phyloP scores from a whole-genome alignment of 805 yeast species.

The Pichia membranifaciens region DNA sequence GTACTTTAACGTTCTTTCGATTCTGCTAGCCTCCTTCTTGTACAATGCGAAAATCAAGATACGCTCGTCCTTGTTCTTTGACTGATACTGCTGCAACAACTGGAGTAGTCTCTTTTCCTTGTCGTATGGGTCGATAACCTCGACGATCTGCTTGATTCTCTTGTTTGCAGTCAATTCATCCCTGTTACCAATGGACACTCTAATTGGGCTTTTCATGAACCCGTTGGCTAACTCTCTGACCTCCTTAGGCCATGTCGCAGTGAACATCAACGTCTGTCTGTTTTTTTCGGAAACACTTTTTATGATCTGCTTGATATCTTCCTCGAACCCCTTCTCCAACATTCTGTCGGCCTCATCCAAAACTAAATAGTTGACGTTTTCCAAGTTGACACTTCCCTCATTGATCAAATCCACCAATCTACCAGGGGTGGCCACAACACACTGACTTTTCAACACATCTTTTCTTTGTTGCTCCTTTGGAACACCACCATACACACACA shows the following conservation, averaged over 20 bases:
- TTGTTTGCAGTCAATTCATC: slow-evolving; percentile 94
- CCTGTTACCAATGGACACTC: slow-evolving; percentile 87
- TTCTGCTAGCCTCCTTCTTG: slow-evolving; percentile 92
- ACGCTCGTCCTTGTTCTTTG: slow-evolving; percentile 62
- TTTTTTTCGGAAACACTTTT: slow-evolving; percentile 41
- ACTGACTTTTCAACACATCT: slow-evolving; percentile 58
- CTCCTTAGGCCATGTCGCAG: slow-evolving; percentile 99
- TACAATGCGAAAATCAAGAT: slow-evolving; percentile 88
- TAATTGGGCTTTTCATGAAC: slow-evolving; percentile 81
- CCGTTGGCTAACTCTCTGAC: slow-evolving; percentile 86
- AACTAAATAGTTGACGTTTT: slow-evolving; percentile 68
- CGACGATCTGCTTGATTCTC: slow-evolving; percentile 88
- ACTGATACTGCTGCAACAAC: slow-evolving; percentile 67
- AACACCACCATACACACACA: slow-evolving; percentile 95
- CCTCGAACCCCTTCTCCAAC: slow-evolving; percentile 98
- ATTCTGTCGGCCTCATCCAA: slow-evolving; percentile 98
- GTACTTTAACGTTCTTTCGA: slow-evolving; percentile 67
- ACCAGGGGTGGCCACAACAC: slow-evolving; percentile 98
- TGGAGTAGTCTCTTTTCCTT: slow-evolving; percentile 75
- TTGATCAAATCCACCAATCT: slow-evolving; percentile 84
- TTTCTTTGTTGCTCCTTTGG: slow-evolving; percentile 87
- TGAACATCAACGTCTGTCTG: slow-evolving; percentile 95
- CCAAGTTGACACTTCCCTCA: slow-evolving; percentile 75
- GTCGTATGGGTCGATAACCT: slow-evolving; percentile 75
- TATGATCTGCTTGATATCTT: slow-evolving; percentile 84